Base-by-base conservation (phyloP, 495 filamentous ascomycete species). In the Letharia lupina region DNA sequence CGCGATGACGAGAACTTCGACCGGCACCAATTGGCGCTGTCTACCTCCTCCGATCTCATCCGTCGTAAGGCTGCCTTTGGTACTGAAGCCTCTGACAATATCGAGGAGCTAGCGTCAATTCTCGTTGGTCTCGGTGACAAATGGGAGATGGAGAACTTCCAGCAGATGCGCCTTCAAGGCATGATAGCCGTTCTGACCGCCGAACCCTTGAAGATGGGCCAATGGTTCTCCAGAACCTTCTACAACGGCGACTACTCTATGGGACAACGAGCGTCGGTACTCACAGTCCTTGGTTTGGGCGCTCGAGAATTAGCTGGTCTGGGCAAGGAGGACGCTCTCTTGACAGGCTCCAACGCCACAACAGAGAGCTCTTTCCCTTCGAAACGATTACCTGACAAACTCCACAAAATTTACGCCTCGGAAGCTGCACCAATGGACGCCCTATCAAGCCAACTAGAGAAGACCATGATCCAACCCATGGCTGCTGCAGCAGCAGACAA, bases 211-310 rank as follows among this genome's bases (percentile, higher is more conserved):
- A 82, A 81, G 57, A 91, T 96, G 85, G 92, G 86, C 3, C 87
- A 82, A 45, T 93, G 91, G 87, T 90, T 96, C 65, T 83, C 89
- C 2, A 86, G 85, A 63, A 87, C 89, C 0, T 96, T 93, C 76
- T 98, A 96, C 72, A 88, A 89, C 48, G 95, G 92, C 13, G 95
- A 98, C 69, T 90, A 93, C 70, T 96, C 91, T 0, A 79, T 97
- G 58, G 82, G 84, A 1, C 93, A 98, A 71, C 82, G 94, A 44
- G 88, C 87, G 15, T 85, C 88, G 0, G 81, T 97, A 47, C 86
- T 98, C 47, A 89, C 88, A 61, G 86, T 88, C 8, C 77, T 98
- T 23, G 93, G 93, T 18, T 77, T 99, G 0, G 84, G 87, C 58
- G 91, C 90, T n/a, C 83, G 94, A 54, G 94, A 98, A 74, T 75